Percentiles rank a stretch among this genome's conserved stretches.
These are phyloP conservation scores for Colletotrichum plurivorum DNA, from an alignment of 2,329 filamentous ascomycete genomes.

Conservation along the genomic window DNA sequence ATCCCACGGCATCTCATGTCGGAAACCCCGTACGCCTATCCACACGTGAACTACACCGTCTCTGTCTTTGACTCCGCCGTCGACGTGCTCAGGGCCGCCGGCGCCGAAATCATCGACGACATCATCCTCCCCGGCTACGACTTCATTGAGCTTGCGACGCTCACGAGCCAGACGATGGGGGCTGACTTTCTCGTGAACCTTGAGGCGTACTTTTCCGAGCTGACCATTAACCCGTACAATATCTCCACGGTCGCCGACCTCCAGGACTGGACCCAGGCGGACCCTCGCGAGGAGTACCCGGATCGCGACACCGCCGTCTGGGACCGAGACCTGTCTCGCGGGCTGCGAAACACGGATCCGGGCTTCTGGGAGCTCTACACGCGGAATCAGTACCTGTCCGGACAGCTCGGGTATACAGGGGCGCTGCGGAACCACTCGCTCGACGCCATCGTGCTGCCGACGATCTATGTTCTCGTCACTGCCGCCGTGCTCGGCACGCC, in stretches of 20 bases:
- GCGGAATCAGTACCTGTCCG: slow-evolving; percentile 64
- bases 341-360: slow-evolving; percentile 67
- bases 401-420: slow-evolving; percentile 70
- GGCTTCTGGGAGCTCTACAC: slow-evolving; percentile 73
- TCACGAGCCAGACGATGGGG: slow-evolving; percentile 64
- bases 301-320: slow-evolving; percentile 69
- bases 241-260: slow-evolving; percentile 66
- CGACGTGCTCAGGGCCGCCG: slow-evolving; percentile 64
- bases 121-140: slow-evolving; percentile 64
- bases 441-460: slow-evolving; percentile 74
- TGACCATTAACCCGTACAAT: slow-evolving; percentile 71
- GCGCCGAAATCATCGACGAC: slow-evolving; percentile 71
- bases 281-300: slow-evolving; percentile 69
- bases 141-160: slow-evolving; percentile 46
- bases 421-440: slow-evolving; percentile 69
- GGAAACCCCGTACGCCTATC: background rate
- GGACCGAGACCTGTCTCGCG: slow-evolving; percentile 66
- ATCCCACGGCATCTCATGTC: slow-evolving; percentile 70
- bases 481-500: slow-evolving; percentile 72
- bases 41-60: slow-evolving; percentile 44
- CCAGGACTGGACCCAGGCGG: slow-evolving; percentile 67
- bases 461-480: slow-evolving; percentile 60
- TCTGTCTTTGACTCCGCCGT: slow-evolving; percentile 70
- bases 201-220: slow-evolving; percentile 66
- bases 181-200: slow-evolving; percentile 72